Base-by-base conservation (phyloP, 305 asterid genomes). In the Striga hermonthica region DNA sequence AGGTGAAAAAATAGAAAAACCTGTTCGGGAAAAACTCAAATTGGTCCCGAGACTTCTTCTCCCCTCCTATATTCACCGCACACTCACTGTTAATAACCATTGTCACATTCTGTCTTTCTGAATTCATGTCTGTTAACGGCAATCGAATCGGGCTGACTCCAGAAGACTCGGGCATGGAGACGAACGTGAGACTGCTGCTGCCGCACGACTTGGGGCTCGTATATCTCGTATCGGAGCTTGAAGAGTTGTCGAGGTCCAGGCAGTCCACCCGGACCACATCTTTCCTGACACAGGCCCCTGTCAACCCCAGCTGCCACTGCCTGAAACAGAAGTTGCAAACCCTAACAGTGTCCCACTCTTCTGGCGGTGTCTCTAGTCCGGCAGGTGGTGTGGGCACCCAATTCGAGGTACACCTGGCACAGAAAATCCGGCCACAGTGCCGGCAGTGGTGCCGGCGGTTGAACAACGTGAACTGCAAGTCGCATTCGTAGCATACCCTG, bases 361-460 rank as follows among this genome's bases (percentile, higher is more conserved):
- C 91, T 53, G 16, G 43, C 28, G 78, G 54, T 44, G 56, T 16
- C 58, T 77, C 67, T 22, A 74, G 57, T 47, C 84, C 86, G 60
- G 66, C 57, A 62, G 82, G 67, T 13, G 72, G 65, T 3, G 85
- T 75, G 34, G 96, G 89, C 70, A 93, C 59, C 86, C 91, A 82
- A 71, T 88, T 87, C 9, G 96, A 88, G 2, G 98, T 93, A 67
- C 97, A 93, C 80, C 80, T 90, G 63, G 76, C 75, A 75, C 98
- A 93, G 77, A 93, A 93, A 61, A 93, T 80, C 55, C 95, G 63
- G 35, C 98, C 98, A 60, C 98, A 93, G 68, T 79, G 88, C 37
- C 98, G 87, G 77, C 98, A 93, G 60, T 93, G 98, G 80, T 93
- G 98, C 83, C 95, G 86, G 52, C 97, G 84, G 82, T 93, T 90